phyloP scores from a whole-genome alignment of 176 grass and related monocot species.

The Rhynchospora breviuscula region DNA sequence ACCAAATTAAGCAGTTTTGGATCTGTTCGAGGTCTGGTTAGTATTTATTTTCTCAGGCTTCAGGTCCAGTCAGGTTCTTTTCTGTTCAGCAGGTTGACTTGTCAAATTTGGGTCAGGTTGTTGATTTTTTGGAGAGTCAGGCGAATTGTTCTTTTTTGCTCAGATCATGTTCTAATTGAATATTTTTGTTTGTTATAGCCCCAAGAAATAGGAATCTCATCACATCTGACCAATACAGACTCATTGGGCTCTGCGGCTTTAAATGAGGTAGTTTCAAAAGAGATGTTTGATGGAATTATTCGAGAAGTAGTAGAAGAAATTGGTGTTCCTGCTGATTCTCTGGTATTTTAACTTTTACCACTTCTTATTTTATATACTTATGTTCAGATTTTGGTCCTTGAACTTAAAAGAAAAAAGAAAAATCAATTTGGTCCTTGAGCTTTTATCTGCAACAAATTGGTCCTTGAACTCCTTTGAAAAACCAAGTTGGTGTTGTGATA shows the following conservation, averaged over 20 bases:
- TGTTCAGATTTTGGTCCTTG: neutral
- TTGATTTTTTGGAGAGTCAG: neutral
- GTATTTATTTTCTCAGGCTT: neutral
- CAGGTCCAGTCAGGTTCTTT: neutral
- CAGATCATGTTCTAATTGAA: slow-evolving; percentile 6
- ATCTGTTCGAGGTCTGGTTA: neutral
- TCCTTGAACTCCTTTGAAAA: neutral
- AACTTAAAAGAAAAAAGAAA: too few species aligned
- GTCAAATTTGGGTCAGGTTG: neutral
- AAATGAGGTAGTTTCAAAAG: slow-evolving; percentile 49
- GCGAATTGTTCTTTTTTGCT: neutral
- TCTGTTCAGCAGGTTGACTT: neutral
- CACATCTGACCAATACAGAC: slow-evolving; percentile 43
- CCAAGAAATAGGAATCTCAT: slow-evolving; percentile 73
- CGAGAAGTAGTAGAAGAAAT: slow-evolving; percentile 98
- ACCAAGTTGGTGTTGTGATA: neutral
- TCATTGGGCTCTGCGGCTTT: slow-evolving; percentile 11
- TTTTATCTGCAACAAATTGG: neutral
- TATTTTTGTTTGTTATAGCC: slow-evolving; percentile 49
- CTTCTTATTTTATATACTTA: neutral
- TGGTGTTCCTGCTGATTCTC: slow-evolving; percentile 65
- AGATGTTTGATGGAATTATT: slow-evolving; percentile 92
- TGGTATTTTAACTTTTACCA: slow-evolving; percentile 37
- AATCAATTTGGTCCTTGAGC: neutral
- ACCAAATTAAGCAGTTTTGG: neutral